Conservation (phyloP, 768 basidiomycete genomes). For the Calocybe cyanea region DNA sequence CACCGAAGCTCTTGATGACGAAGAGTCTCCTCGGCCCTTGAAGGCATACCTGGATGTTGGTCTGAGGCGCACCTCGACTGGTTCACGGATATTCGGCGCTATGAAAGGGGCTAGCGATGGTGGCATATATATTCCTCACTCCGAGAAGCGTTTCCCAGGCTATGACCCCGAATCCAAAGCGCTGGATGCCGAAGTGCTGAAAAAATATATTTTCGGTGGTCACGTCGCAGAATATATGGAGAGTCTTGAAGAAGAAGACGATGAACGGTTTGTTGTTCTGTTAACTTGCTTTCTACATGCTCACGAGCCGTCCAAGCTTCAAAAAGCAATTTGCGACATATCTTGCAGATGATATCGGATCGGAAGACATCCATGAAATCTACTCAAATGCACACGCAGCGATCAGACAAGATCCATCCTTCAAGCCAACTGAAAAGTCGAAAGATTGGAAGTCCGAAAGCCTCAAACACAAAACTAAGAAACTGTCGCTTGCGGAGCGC, state of each 20-base stretch:
- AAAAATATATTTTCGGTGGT: slow-evolving; percentile 97
- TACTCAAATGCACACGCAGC: slow-evolving; percentile 90
- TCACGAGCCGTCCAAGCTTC: slow-evolving; percentile 49
- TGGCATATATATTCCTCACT: slow-evolving; percentile 97
- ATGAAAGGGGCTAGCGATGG: slow-evolving; percentile 99
- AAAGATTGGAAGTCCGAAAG: slow-evolving; percentile 90
- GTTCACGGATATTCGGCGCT: slow-evolving; percentile 95
- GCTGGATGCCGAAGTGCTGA: slow-evolving; percentile 90
- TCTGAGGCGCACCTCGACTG: slow-evolving; percentile 95
- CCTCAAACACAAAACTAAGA: slow-evolving; percentile 62
- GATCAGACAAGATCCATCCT: slow-evolving; percentile 91
- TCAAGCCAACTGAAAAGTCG: slow-evolving; percentile 86
- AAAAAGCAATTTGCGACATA: slow-evolving; percentile 97
- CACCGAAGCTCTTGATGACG: slow-evolving; percentile 85
- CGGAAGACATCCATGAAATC: slow-evolving; percentile 96
- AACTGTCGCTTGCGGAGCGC: slow-evolving; percentile 75
- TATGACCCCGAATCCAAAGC: slow-evolving; percentile 91
- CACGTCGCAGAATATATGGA: slow-evolving; percentile 99
- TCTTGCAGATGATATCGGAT: slow-evolving; percentile 92
- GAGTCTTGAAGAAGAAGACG: slow-evolving; percentile 98
- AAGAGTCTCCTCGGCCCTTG: slow-evolving; percentile 97
- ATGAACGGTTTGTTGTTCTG: slow-evolving; percentile 66
- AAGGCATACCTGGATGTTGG: slow-evolving; percentile 99
- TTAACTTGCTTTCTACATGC: neutral
- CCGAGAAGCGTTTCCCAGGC: slow-evolving; percentile 96